Percentiles rank a stretch among this genome's conserved stretches.
Conservation (phyloP, 306 rosid genomes). For the Cicer judaicum region DNA sequence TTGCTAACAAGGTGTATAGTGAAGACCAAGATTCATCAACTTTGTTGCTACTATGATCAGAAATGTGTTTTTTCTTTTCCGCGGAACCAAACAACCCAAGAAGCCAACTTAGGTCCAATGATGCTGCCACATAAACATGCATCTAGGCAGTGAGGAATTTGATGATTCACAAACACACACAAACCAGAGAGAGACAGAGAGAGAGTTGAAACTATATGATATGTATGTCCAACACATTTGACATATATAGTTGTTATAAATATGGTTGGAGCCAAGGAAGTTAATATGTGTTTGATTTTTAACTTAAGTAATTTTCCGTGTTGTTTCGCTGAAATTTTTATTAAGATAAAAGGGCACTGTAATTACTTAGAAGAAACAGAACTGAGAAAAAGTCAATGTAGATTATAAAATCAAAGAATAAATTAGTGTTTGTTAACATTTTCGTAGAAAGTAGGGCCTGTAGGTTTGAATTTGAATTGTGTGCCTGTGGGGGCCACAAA, state of each 20-base stretch:
- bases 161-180: not conserved
- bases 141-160: conserved; percentile 33
- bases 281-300: not conserved
- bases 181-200: not conserved
- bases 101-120: conserved; percentile 40
- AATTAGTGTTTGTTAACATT: not conserved
- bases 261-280: not conserved
- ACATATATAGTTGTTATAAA: not conserved
- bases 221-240: not conserved
- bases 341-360: not conserved
- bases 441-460: not conserved
- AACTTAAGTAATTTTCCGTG: conserved; percentile 31
- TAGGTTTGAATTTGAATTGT: conserved; percentile 15
- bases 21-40: not conserved
- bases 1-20: not conserved
- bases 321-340: conserved; percentile 5
- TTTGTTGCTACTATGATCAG: not conserved
- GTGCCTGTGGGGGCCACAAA: not conserved
- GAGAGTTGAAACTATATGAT: not conserved
- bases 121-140: conserved; percentile 33
- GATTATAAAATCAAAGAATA: conserved; percentile 8
- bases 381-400: conserved; percentile 35
- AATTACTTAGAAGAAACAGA: conserved; percentile 46
- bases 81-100: conserved; percentile 37
- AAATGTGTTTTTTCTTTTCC: conserved; percentile 29